Evolutionary conservation across 495 filamentous ascomycete species (phyloP).

Genomic region (Hypoxylon trugodes): DNA sequence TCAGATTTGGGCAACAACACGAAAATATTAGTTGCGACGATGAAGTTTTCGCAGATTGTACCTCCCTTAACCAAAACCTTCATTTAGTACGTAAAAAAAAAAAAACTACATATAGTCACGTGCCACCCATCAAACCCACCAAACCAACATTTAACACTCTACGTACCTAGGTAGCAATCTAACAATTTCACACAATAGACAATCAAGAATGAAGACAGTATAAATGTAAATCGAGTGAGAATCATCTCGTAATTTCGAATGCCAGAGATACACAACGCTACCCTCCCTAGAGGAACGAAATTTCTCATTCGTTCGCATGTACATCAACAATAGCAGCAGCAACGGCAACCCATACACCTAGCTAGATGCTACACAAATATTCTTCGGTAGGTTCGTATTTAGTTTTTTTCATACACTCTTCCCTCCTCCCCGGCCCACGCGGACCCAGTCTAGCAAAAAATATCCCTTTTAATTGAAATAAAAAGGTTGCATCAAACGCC

Average conservation of each 20-base stretch:
- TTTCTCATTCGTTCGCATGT: conserved; percentile 28
- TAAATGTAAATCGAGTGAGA: neutral
- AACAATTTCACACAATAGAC: neutral
- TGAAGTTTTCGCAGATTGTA: too few relatives aligned
- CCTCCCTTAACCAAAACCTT: conserved; percentile 16
- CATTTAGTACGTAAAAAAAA: too few relatives aligned
- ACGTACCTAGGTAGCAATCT: too few relatives aligned
- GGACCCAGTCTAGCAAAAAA: conserved; percentile 26
- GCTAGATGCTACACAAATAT: conserved; percentile 38
- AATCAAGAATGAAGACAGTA: neutral
- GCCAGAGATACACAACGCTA: conserved; percentile 9
- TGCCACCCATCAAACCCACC: conserved; percentile 13
- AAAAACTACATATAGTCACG: conserved; percentile 22
- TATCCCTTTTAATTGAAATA: conserved; percentile 2
- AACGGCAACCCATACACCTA: conserved; percentile 33
- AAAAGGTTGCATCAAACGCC: conserved; percentile 38
- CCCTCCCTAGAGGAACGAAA: conserved; percentile 6
- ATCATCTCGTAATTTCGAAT: conserved; percentile 33
- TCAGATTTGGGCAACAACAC: too few relatives aligned
- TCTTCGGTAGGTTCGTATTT: conserved; percentile 1
- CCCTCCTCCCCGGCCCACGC: conserved; percentile 5
- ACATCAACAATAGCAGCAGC: too few relatives aligned
- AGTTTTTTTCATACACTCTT: conserved; percentile 33
- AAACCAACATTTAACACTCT: neutral
- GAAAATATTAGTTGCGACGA: too few relatives aligned